Base-by-base conservation (phyloP, 345 rosid species). In the Raphanus sativus region DNA sequence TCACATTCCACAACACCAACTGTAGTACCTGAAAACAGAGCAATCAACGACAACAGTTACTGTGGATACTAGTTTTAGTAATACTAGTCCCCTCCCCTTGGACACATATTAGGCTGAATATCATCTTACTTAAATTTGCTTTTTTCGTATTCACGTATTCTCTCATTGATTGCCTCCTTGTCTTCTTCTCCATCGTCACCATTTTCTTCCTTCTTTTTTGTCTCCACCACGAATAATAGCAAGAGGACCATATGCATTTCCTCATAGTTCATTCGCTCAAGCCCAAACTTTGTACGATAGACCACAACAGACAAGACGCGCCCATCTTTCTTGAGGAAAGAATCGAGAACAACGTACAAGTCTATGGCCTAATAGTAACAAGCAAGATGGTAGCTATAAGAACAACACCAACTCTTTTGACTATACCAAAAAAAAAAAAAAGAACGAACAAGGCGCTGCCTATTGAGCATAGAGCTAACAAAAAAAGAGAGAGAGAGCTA, bases 191-290 rank as follows among this genome's bases (percentile, higher is more conserved):
- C 89, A 0, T 28, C 75, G 4, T 40, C 13, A 40, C 11, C 48
- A 40, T 81, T 81, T 32, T 79, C 89, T 17, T 84, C 82, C 0
- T 77, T 84, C 28, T n/a, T 81, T 79, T 15, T 68, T 55, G 69
- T 81, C 85, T 68, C 80, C 82, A 67, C 87, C 90, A 73, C 4
- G 7, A 33, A 3, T 6, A 33, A 90, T 88, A 32, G 83, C 87
- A n/a, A 97, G 97, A 16, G 99, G 98, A 11, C 98, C 99, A n/a
- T n/a, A 64, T 77, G 91, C 68, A 87, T 73, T 79, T 94, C 98
- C 84, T 94, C 98, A 82, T 90, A 93, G 85, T 89, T 86, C 97
- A 95, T 95, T 2, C 89, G 86, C 78, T 89, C 74, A 77, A 95
- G 85, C 50, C 99, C 98, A 65, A 95, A 90, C 36, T 95, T 97